Conservation (phyloP, 208 protist species). For the Trypanosoma platydactyli region DNA sequence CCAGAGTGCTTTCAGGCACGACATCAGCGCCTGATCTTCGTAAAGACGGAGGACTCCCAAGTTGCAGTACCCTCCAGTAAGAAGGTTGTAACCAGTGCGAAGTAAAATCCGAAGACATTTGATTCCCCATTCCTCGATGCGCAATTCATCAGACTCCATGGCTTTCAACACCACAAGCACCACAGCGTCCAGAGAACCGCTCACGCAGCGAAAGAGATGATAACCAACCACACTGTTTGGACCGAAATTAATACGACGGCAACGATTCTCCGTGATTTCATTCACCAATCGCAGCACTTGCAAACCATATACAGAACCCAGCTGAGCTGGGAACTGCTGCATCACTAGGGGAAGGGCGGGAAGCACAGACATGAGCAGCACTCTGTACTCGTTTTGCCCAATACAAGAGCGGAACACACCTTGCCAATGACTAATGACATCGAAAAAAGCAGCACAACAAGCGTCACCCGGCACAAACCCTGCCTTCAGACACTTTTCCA, state of each 20-base stretch:
- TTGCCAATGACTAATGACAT: constrained; percentile 25
- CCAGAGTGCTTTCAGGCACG: constrained; percentile 43
- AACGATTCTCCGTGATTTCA: constrained; percentile 32
- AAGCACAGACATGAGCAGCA: constrained; percentile 13
- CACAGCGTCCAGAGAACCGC: constrained; percentile 9
- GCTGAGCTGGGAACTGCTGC: constrained; percentile 7
- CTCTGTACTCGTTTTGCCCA: constrained; percentile 24
- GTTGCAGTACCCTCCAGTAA: constrained; percentile 65
- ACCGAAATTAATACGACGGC: constrained; percentile 31
- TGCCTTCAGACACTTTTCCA: constrained; percentile 6
- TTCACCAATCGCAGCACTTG: constrained; percentile 27
- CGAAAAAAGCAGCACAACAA: not conserved
- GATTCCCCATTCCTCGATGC: constrained; percentile 51
- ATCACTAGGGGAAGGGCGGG: constrained; percentile 7
- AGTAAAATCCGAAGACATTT: constrained; percentile 44
- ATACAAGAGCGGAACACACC: constrained; percentile 24
- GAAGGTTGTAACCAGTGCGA: constrained; percentile 37
- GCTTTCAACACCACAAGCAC: constrained; percentile 5
- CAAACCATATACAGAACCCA: constrained; percentile 22
- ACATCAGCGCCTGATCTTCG: constrained; percentile 36
- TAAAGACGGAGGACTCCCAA: constrained; percentile 55
- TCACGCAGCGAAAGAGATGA: constrained; percentile 26
- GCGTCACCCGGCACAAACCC: not conserved
- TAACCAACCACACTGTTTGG: constrained; percentile 29
- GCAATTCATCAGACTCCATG: constrained; percentile 6